Conservation (phyloP, 2,329 filamentous ascomycete species). For the Nemania serpens region DNA sequence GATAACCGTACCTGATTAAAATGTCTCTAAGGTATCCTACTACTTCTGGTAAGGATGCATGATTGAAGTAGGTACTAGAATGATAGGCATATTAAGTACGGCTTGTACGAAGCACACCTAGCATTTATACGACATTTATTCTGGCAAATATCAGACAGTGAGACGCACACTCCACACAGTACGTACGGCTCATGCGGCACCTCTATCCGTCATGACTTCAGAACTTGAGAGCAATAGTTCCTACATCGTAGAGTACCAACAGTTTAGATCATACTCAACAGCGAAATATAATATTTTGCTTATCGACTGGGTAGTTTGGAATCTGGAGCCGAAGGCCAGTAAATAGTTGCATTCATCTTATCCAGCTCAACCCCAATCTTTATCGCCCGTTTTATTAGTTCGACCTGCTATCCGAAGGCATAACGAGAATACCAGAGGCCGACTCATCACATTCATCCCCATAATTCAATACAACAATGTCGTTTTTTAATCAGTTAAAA, state of each 20-base stretch:
- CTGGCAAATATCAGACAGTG: no score
- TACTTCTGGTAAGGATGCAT: background rate
- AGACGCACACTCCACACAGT: no score
- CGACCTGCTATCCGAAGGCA: background rate
- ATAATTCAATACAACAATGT: conserved; percentile 23
- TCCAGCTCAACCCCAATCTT: background rate
- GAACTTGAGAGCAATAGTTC: no score
- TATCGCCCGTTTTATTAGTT: background rate
- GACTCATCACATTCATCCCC: background rate
- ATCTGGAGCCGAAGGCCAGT: background rate
- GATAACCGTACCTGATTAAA: background rate
- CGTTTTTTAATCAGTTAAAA: conserved; percentile 46
- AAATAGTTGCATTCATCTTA: background rate
- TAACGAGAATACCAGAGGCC: background rate
- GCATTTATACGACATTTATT: no score
- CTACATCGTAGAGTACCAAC: no score
- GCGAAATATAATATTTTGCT: background rate
- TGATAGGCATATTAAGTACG: no score
- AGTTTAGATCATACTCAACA: background rate
- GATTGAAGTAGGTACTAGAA: background rate
- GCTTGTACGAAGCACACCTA: no score
- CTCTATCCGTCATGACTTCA: no score
- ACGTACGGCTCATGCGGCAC: no score
- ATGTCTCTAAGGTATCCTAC: background rate
- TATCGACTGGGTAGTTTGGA: background rate